A percentile compares a stretch with the other conserved stretches of the same genome.
phyloP scores from a whole-genome alignment of 805 yeast genomes.

The Metschnikowia bowlesiae region DNA sequence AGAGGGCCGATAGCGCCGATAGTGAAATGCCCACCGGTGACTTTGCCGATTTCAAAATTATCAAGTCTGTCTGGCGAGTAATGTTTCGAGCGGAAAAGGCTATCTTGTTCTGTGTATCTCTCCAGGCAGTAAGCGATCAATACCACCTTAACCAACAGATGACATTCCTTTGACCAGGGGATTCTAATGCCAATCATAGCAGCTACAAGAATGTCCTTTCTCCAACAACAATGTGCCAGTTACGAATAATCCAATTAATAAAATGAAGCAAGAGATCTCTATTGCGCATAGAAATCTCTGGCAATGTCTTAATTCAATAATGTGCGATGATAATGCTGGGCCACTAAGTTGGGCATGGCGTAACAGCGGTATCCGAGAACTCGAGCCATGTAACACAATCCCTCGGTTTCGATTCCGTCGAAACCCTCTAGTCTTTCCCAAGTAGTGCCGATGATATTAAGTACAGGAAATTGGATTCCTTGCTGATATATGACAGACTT shows the following conservation, averaged over 20 bases:
- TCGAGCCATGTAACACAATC: constrained; percentile 46
- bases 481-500: constrained; percentile 42
- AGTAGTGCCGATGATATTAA: constrained; percentile 42
- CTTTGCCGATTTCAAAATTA: constrained; percentile 39
- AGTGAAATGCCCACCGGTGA: constrained; percentile 25
- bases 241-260: no score
- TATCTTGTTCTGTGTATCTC: constrained; percentile 26
- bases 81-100: constrained; percentile 20
- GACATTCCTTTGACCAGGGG: constrained; percentile 13
- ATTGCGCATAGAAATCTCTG: no score
- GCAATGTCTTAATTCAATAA: neutral
- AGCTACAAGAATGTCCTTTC: no score
- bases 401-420: constrained; percentile 54
- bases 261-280: no score
- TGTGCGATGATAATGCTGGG: constrained; percentile 25
- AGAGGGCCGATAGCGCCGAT: constrained; percentile 5
- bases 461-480: constrained; percentile 45
- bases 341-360: constrained; percentile 47
- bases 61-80: constrained; percentile 42
- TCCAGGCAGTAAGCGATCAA: constrained; percentile 29
- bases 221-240: no score
- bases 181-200: neutral
- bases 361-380: constrained; percentile 43
- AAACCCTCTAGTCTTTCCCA: constrained; percentile 47
- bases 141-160: constrained; percentile 15